These are phyloP conservation scores for Dentipellis sp. DNA, from an alignment of 768 basidiomycete species.

Conservation along the genomic window DNA sequence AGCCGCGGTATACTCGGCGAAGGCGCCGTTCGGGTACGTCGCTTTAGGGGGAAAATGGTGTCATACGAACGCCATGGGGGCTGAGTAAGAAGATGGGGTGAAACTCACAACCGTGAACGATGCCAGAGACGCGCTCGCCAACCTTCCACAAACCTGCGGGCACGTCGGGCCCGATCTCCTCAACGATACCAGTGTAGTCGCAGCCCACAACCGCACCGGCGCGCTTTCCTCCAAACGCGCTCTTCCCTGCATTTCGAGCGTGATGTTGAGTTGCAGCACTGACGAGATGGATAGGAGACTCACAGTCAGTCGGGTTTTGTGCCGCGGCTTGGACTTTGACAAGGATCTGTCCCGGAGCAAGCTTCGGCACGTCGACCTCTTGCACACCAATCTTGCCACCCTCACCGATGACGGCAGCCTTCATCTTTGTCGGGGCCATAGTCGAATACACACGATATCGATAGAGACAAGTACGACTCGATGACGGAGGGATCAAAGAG, in stretches of 20 bases:
- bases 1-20: conserved; percentile 5
- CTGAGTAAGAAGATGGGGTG: not conserved
- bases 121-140: conserved; percentile 10
- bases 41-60: not conserved
- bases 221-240: not conserved
- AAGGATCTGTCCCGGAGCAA: not conserved
- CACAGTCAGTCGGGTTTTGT: conserved; percentile 4
- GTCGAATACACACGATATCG: not conserved
- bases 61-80: too few relatives aligned
- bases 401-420: not conserved
- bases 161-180: conserved; percentile 9
- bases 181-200: conserved; percentile 11
- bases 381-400: not conserved
- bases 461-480: too few relatives aligned
- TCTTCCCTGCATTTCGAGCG: not conserved
- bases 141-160: conserved; percentile 4
- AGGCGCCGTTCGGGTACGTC: conserved; percentile 3
- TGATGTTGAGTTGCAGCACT: too few relatives aligned
- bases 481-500: too few relatives aligned
- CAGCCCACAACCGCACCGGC: conserved; percentile 4
- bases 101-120: not conserved
- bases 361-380: not conserved
- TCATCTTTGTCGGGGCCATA: not conserved
- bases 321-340: conserved; percentile 2
- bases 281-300: not conserved